Evolutionary conservation across 2,329 filamentous ascomycete species (phyloP).

Genomic region (Botrytis porri): DNA sequence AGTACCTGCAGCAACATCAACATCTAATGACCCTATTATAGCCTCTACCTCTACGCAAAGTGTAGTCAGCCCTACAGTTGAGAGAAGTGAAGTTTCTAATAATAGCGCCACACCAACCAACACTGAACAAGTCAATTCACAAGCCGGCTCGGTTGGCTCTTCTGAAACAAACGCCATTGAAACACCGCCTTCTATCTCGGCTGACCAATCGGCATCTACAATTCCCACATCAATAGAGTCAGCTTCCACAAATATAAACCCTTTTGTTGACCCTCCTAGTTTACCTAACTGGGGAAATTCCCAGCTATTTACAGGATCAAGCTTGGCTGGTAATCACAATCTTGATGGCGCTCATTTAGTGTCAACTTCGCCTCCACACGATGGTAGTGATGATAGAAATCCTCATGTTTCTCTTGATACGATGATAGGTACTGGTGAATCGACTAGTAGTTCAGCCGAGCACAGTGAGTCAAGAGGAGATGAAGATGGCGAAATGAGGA

Average conservation of each 20-base stretch:
- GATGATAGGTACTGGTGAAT: conserved; percentile 1
- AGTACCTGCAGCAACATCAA: conserved; percentile 27
- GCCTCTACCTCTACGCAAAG: conserved; percentile 32
- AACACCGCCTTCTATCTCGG: conserved; percentile 30
- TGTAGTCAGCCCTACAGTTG: conserved; percentile 29
- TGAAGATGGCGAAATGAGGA: conserved; percentile 25
- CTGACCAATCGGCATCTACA: conserved; percentile 30
- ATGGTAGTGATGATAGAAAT: not conserved
- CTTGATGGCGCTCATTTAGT: conserved; percentile 1
- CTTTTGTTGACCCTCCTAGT: conserved; percentile 12
- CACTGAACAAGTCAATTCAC: conserved; percentile 26
- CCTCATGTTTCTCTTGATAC: not conserved
- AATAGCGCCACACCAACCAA: conserved; percentile 27
- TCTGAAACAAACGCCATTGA: conserved; percentile 30
- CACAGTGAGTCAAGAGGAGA: conserved; percentile 16
- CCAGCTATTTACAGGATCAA: conserved; percentile 30
- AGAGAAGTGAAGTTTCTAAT: conserved; percentile 8
- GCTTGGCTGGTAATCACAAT: conserved; percentile 18
- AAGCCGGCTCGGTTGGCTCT: conserved; percentile 32
- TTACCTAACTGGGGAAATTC: conserved; percentile 21
- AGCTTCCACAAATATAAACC: conserved; percentile 24
- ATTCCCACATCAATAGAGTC: conserved; percentile 22
- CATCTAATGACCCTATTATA: conserved; percentile 25
- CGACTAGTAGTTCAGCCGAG: conserved; percentile 17
- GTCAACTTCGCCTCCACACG: conserved; percentile 1